Conservation (phyloP, 1,284 basidiomycete genomes). For the Inonotus obliquus region DNA sequence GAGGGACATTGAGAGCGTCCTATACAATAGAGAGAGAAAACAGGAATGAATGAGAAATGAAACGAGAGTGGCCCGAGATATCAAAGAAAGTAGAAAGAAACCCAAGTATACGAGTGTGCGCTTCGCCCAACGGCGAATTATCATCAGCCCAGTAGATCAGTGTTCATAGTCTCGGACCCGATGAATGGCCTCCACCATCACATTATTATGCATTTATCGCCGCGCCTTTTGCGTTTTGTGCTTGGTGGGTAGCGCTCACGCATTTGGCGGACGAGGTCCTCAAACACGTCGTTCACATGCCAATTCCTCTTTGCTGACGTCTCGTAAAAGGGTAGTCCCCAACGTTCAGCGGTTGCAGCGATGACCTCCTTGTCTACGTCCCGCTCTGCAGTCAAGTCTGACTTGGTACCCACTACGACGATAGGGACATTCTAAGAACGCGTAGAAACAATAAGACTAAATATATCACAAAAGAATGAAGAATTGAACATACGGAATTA, state of each 20-base stretch:
- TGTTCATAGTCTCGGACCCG: not conserved
- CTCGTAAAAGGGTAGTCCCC: constrained; percentile 80
- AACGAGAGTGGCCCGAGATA: not conserved
- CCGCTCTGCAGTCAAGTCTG: constrained; percentile 78
- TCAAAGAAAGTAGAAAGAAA: not conserved
- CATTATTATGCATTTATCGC: constrained; percentile 51
- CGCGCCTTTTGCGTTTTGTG: constrained; percentile 35
- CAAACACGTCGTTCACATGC: constrained; percentile 76
- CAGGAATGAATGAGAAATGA: not conserved
- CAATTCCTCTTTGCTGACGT: constrained; percentile 80
- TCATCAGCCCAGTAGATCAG: not conserved
- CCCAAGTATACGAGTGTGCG: not conserved
- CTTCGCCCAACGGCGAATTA: not conserved
- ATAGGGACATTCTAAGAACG: constrained; percentile 60
- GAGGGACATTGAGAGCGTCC: not conserved
- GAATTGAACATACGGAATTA: constrained; percentile 41
- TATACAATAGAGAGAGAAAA: not conserved
- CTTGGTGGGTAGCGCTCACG: constrained; percentile 55
- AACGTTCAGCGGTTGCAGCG: constrained; percentile 57
- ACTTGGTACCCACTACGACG: constrained; percentile 85
- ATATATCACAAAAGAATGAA: not conserved
- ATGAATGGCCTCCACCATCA: constrained; percentile 26
- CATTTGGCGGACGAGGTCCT: constrained; percentile 76
- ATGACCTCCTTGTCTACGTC: constrained; percentile 70
- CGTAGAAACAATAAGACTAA: not conserved